Evolutionary conservation across 768 basidiomycete species (phyloP).

Genomic region (Termitomyces eurrhizus): DNA sequence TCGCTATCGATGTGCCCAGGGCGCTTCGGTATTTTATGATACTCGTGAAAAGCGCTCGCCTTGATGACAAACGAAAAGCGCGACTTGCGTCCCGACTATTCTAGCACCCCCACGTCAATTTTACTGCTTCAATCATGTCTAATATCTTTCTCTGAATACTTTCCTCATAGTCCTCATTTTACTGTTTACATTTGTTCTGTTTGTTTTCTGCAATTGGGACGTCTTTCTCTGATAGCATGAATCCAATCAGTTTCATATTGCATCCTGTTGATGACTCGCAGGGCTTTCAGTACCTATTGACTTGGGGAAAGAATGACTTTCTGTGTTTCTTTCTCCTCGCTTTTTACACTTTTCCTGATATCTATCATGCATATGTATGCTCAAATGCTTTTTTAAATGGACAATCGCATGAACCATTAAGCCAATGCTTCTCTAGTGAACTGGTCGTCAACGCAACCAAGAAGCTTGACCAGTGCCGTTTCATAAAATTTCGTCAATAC

Average conservation of each 20-base stretch:
- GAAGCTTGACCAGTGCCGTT: not conserved
- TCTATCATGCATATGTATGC: too few species aligned
- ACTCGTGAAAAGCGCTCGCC: conserved; percentile 65
- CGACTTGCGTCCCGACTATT: conserved; percentile 59
- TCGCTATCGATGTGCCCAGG: conserved; percentile 86
- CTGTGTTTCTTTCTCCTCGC: too few species aligned
- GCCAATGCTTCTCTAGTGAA: not conserved
- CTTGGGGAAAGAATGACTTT: too few species aligned
- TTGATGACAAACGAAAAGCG: conserved; percentile 57
- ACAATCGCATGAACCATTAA: too few species aligned
- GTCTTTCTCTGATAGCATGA: conserved; percentile 2
- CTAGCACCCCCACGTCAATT: conserved; percentile 33
- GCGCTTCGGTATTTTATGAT: conserved; percentile 70
- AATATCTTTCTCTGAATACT: conserved; percentile 15
- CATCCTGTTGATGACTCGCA: too few species aligned
- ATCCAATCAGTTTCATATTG: not conserved
- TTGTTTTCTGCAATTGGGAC: conserved; percentile 10
- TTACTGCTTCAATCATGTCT: conserved; percentile 24
- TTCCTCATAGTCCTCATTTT: conserved; percentile 13
- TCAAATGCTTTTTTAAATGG: too few species aligned
- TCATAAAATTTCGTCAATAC: too few species aligned
- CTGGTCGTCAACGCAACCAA: not conserved
- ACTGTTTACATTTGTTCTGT: conserved; percentile 6
- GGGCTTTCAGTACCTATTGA: too few species aligned
- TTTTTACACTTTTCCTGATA: too few species aligned